phyloP scores from a whole-genome alignment of 768 basidiomycete genomes.

The Suillus occidentalis region DNA sequence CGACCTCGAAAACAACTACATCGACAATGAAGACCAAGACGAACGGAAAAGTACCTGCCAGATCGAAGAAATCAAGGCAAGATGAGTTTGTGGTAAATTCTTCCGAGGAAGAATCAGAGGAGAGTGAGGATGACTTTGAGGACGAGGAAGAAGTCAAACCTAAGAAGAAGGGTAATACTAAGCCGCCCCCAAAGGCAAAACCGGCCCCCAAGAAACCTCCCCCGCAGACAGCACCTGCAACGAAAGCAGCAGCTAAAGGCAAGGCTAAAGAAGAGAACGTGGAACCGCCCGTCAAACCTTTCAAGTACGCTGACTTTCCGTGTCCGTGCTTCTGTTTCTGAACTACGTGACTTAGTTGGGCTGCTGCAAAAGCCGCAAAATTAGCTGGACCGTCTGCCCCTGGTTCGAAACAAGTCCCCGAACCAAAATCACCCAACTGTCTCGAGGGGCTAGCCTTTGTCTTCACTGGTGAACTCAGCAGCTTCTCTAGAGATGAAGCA shows the following conservation, averaged over 20 bases:
- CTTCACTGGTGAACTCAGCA: conserved; percentile 90
- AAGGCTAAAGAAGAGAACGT: conserved; percentile 12
- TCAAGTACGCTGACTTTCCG: conserved; percentile 21
- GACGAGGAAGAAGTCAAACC: conserved; percentile 11
- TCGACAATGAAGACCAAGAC: neutral
- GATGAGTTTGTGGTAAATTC: conserved; percentile 35
- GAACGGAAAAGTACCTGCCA: neutral
- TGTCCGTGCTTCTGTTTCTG: neutral
- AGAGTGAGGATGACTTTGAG: conserved; percentile 17
- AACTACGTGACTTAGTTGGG: conserved; percentile 38
- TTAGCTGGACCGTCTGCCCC: conserved; percentile 55
- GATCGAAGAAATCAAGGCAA: conserved; percentile 20
- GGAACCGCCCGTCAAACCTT: conserved; percentile 15
- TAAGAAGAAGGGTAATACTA: conserved; percentile 13
- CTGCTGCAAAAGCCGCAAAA: conserved; percentile 58
- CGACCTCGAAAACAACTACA: neutral
- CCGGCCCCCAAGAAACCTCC: conserved; percentile 20
- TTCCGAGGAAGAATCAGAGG: conserved; percentile 29
- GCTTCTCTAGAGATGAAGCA: conserved; percentile 86
- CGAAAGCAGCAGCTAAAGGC: conserved; percentile 17
- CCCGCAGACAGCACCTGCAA: conserved; percentile 12
- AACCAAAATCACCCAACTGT: conserved; percentile 76
- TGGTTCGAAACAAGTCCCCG: conserved; percentile 62
- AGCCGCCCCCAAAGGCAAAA: conserved; percentile 13
- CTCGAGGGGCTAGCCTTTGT: conserved; percentile 88